Percentiles rank a stretch among this genome's conserved stretches.
These are phyloP conservation scores for Ballota nigra DNA, from an alignment of 257 asterid genomes.

Conservation along the genomic window DNA sequence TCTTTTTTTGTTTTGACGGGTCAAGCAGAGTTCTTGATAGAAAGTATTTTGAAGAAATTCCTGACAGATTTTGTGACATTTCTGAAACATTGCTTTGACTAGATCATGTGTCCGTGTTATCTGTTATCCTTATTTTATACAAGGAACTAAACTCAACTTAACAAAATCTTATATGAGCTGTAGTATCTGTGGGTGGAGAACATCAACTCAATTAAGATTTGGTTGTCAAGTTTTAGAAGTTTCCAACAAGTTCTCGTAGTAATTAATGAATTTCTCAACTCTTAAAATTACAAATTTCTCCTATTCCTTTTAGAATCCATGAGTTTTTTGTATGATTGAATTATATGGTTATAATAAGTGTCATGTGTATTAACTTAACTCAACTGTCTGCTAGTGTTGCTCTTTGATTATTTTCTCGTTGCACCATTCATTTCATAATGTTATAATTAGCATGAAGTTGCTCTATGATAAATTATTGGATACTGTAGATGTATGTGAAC, in stretches of 20 bases:
- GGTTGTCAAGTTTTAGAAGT: not conserved
- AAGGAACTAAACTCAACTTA: not conserved
- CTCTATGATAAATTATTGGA: not conserved
- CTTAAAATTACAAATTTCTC: not conserved
- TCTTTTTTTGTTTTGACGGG: no score
- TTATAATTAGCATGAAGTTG: slow-evolving; percentile 14
- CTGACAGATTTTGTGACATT: not conserved
- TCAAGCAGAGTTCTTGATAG: not conserved
- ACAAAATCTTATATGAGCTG: not conserved
- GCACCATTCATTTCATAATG: not conserved
- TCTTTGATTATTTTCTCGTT: not conserved
- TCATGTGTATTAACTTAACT: not conserved
- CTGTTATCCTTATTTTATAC: not conserved
- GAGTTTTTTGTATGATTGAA: not conserved
- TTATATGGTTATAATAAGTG: not conserved
- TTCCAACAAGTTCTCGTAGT: not conserved
- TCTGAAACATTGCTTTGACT: not conserved
- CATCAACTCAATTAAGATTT: slow-evolving; percentile 3
- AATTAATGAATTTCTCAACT: not conserved
- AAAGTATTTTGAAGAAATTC: slow-evolving; percentile 1
- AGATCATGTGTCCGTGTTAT: not conserved
- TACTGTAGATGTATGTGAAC: not conserved
- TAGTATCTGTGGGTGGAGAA: not conserved
- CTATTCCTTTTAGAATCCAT: not conserved
- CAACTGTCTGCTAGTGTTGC: not conserved